Evolutionary conservation across 257 asterid genomes (phyloP).

Genomic region (Solanum sitiens): DNA sequence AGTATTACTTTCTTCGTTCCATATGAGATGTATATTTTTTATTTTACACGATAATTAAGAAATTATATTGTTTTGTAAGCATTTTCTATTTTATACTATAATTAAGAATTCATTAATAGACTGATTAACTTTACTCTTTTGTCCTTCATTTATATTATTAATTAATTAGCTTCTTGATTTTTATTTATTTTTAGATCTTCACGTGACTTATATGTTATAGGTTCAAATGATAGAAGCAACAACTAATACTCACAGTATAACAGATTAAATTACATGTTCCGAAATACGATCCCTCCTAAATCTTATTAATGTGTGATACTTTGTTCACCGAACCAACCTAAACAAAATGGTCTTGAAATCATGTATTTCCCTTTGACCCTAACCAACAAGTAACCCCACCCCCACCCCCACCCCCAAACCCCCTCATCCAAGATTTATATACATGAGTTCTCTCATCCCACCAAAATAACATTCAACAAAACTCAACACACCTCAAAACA

Average conservation of each 20-base stretch:
- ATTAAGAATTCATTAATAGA: no score
- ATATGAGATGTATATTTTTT: background rate
- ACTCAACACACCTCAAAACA: background rate
- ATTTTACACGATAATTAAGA: no score
- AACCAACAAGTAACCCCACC: background rate
- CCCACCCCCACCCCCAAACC: background rate
- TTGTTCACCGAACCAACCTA: background rate
- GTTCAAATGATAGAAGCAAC: background rate
- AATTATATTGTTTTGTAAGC: background rate
- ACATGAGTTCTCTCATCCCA: background rate
- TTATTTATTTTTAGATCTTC: no score
- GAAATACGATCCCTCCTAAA: rapidly evolving
- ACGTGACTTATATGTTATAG: rapidly evolving
- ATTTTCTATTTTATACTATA: no score
- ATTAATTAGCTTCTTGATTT: no score
- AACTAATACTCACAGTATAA: background rate
- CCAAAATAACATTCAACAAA: background rate
- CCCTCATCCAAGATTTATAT: background rate
- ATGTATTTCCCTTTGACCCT: background rate
- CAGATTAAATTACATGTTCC: background rate
- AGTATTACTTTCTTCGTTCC: background rate
- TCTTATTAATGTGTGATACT: background rate
- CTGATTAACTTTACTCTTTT: no score
- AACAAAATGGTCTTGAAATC: background rate
- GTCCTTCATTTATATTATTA: no score